Base-by-base conservation (phyloP, 129 eudicot genomes). In the Ambrosia trifida region DNA sequence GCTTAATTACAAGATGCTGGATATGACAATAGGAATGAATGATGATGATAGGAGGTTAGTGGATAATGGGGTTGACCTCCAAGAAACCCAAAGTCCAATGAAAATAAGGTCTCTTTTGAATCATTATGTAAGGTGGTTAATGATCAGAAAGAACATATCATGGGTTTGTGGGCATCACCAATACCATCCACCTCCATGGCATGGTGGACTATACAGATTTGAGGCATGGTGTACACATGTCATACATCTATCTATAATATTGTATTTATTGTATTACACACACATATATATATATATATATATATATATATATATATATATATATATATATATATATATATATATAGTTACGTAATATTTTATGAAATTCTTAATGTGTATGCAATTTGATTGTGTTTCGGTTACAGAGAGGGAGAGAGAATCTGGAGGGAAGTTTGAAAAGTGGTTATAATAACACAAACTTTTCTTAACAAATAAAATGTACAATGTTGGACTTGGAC, bases 91-190 rank as follows among this genome's bases (percentile, higher is more conserved):
- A 45, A 74, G 50, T 64, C 44, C 65, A 36, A 50, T 50, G 54
- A 50, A 74, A 35, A 61, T 49, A 32, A 35, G 75, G 24, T 72
- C 3, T 72, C 47, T 59, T 59, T 62, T 33, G 52, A 62, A 62
- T 73, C 61, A 51, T 74, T n/a, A n/a, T 64, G 72, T 51, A 64
- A 51, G 78, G 72, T 63, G 70, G 63, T 50, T 49, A 53, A 63
- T 63, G 53, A 73, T 36, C 38, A 35, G 12, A 70, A 74, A 74
- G 35, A 47, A 6, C 50, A 64, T 64, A 74, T 74, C 54, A 74
- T 74, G 79, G 66, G 32, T 74, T 64, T 64, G 72, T 74, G 72
- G 78, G 78, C 72, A 74, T 74, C 78, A 50, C 57, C 72, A 74
- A 64, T 71, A 50, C 57, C 31, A 74, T 74, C 66, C 65, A 74